Conservation (phyloP, 1,139 yeast species). For the Debaryomyces sp. region DNA sequence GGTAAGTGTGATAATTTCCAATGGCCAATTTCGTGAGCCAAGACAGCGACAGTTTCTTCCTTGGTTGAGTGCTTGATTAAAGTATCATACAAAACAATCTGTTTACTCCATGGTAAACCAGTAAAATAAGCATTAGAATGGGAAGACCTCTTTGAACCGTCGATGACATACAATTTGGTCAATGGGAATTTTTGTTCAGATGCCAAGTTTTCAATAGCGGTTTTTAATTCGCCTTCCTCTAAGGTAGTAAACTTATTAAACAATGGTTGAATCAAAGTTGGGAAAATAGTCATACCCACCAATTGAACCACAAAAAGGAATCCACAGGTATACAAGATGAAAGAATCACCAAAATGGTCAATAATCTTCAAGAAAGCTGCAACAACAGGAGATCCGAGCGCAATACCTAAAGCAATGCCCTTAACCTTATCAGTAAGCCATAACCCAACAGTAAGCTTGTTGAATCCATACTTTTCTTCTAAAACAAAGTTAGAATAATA, state of each 20-base stretch:
- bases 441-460: constrained; percentile 71
- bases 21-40: constrained; percentile 97
- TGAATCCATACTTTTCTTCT: constrained; percentile 92
- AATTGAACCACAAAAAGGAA: constrained; percentile 74
- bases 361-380: constrained; percentile 80
- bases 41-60: constrained; percentile 86
- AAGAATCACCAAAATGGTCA: constrained; percentile 75
- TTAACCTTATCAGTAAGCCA: constrained; percentile 78
- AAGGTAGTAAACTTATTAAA: constrained; percentile 90
- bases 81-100: constrained; percentile 91
- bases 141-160: constrained; percentile 92
- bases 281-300: constrained; percentile 70
- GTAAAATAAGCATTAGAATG: constrained; percentile 96
- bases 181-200: constrained; percentile 78
- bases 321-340: constrained; percentile 76
- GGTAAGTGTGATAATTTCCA: constrained; percentile 90
- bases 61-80: constrained; percentile 77
- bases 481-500: constrained; percentile 83
- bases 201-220: constrained; percentile 81
- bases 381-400: constrained; percentile 71
- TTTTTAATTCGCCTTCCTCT: constrained; percentile 85
- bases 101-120: constrained; percentile 96
- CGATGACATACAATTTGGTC: constrained; percentile 81
- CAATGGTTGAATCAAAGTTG: constrained; percentile 85
- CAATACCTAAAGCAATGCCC: constrained; percentile 52